Percentiles rank a stretch among this genome's conserved stretches.
These are phyloP conservation scores for Castanospermum australe DNA, from an alignment of 306 rosid genomes.

Conservation along the genomic window DNA sequence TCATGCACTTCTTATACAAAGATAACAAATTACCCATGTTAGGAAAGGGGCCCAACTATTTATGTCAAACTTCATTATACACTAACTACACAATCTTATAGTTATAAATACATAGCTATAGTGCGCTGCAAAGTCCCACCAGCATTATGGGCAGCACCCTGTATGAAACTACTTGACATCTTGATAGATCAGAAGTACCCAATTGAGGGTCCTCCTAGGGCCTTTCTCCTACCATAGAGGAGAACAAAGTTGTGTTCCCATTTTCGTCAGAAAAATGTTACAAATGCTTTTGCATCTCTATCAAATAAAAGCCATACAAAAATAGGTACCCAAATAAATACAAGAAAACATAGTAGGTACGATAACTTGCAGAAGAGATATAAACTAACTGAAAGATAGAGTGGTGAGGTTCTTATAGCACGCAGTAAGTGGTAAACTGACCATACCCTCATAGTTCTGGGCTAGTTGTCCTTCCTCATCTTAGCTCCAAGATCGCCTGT, in stretches of 20 bases:
- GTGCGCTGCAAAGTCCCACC: slow-evolving; percentile 19
- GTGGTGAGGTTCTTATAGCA: slow-evolving; percentile 15
- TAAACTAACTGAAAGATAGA: slow-evolving; percentile 15
- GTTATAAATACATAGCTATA: slow-evolving; percentile 9
- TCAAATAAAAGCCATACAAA: neutral
- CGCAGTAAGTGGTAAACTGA: neutral
- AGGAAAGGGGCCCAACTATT: slow-evolving; percentile 30
- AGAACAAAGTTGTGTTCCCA: neutral
- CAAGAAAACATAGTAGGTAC: neutral
- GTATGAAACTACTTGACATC: slow-evolving; percentile 9
- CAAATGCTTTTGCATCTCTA: slow-evolving; percentile 8
- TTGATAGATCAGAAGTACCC: slow-evolving; percentile 16
- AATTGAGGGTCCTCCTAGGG: neutral
- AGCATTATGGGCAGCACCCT: neutral
- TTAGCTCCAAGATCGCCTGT: slow-evolving; percentile 53
- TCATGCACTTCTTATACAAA: slow-evolving; percentile 18
- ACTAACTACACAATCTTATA: slow-evolving; percentile 3
- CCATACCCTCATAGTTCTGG: slow-evolving; percentile 34
- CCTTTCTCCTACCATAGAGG: slow-evolving; percentile 3
- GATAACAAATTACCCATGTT: slow-evolving; percentile 19
- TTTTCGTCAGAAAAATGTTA: neutral
- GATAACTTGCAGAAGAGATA: neutral
- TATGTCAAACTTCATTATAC: neutral
- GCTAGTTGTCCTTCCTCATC: slow-evolving; percentile 43
- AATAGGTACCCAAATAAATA: neutral